Base-by-base conservation (phyloP, 495 filamentous ascomycete species). In the Aspergillus leporis region DNA sequence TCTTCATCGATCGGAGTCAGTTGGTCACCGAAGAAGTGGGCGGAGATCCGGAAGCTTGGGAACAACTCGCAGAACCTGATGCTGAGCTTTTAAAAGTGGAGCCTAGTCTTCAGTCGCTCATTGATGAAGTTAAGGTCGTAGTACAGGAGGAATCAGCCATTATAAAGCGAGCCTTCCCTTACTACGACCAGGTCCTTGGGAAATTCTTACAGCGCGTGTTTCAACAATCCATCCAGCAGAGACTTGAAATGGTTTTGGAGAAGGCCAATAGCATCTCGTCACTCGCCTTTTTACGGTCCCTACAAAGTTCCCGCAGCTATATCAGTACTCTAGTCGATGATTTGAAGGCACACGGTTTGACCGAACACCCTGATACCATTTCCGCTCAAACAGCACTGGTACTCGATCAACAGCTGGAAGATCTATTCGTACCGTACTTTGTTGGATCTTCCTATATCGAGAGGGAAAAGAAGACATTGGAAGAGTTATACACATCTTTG, bases 121-220 rank as follows among this genome's bases (percentile, higher is more conserved):
- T 98, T 23, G 93, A 96, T 68, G 95, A 98, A 71, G 92, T 98
- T 57, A 90, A 88, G 70, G 86, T 97, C 19, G 90, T 97, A n/a
- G 90, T 97, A 67, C 93, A 98, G 69, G 92, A 96, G 58, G 95
- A 98, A 65, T 97, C 93, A 10, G 88, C 89, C 61, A 96, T 96
- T 67, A 97, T 99, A 63, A 93, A 91, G 66, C 83, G 91, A 28
- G 95, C 93, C 5, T 99, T 99, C 68, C 92, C 95, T 1, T 98
- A 91, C 72, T 90, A 96, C 63, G 95, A 99, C 48, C 90, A 93
- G 54, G 95, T 99, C 5, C 76, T 99, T 46, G 84, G 85, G 38
- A 91, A 90, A 59, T 99, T 99, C 62, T 75, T 98, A 28, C 95
- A 98, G 71, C 84, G 95, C 32, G 87, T 99, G 6, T 99, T 98